Conservation (phyloP, 345 rosid genomes). For the Lepidium didymum region DNA sequence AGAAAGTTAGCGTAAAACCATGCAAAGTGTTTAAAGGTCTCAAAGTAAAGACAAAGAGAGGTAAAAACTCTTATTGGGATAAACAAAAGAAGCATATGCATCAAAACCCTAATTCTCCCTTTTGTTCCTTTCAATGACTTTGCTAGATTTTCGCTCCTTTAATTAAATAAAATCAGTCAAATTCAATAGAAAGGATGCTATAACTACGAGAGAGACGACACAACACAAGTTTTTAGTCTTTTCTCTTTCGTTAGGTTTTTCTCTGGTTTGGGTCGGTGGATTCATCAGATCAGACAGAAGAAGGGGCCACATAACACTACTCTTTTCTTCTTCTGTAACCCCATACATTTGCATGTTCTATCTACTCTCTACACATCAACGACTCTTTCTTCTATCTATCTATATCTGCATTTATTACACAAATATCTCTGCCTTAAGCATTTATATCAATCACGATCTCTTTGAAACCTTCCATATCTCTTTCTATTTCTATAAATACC, state of each 20-base stretch:
- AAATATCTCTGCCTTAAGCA: slow-evolving; percentile 25
- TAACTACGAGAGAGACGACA: slow-evolving; percentile 28
- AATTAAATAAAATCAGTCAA: slow-evolving; percentile 3
- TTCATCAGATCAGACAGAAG: slow-evolving; percentile 30
- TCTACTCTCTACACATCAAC: slow-evolving; percentile 11
- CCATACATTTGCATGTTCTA: slow-evolving; percentile 58
- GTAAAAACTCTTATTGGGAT: slow-evolving; percentile 22
- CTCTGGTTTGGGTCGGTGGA: slow-evolving; percentile 31
- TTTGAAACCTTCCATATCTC: slow-evolving; percentile 12
- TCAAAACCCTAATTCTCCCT: slow-evolving; percentile 15
- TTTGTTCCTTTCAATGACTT: slow-evolving; percentile 4
- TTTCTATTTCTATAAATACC: not conserved
- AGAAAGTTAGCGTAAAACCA: slow-evolving; percentile 30
- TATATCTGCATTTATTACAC: slow-evolving; percentile 44
- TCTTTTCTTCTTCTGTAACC: slow-evolving; percentile 18
- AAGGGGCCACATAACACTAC: slow-evolving; percentile 28
- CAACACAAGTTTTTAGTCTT: slow-evolving; percentile 15
- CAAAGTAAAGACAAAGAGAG: slow-evolving; percentile 26
- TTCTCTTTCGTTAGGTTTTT: slow-evolving; percentile 28
- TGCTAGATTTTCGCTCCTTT: slow-evolving; percentile 20
- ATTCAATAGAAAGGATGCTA: too few species aligned
- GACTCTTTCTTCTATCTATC: slow-evolving; percentile 9
- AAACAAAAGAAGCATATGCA: slow-evolving; percentile 29
- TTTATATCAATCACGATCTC: slow-evolving; percentile 23
- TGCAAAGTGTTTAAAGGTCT: slow-evolving; percentile 24